Evolutionary conservation across 2,329 filamentous ascomycete species (phyloP), one percentile per base, ranked within the genome.

Genomic region (Cryphonectria japonica): DNA sequence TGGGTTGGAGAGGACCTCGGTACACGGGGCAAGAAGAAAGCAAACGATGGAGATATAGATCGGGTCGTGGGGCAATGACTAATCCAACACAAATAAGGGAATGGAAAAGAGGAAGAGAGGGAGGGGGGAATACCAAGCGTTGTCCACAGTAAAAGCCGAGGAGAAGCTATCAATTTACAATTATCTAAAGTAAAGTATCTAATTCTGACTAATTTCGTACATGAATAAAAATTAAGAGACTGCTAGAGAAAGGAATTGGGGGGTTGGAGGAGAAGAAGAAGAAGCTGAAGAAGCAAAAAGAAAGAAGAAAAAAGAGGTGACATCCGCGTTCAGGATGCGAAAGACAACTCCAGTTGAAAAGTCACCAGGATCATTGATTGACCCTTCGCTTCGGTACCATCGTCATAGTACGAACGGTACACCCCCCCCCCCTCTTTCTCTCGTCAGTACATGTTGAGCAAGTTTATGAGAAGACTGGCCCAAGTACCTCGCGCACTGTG

Each of bases 401-500:
- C 14, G 52, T 57, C 29, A 29, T 29, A 5, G 14, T 39, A 39
- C 9, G 11, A 39, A 39, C 11, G 37, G 37, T 39, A 39, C 37
- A 39, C 37, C 37, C 37, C 43, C 46, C 46, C 22, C 46, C 34
- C 6, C 34, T 34, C 6, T 34, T 34, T 34, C 34, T 50, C 46
- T n/a, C 46, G n/a, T 50, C 46, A n/a, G 46, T 50, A 50, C 46
- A 50, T 50, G 26, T 11, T 14, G n/a, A 57, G 52, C 52, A 60
- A 50, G 46, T 50, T n/a, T 39, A 11, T 39, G 16, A n/a, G 46
- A 22, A 50, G 22, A 8, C 46, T 11, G 7, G 2, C 0, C 46
- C 46, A 37, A 34, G 57, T 60, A 60, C 29, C 57, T 34, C 32
- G 26, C 57, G 57, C 57, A 60, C 57, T 60, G 57, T 60, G 57